These are phyloP conservation scores for Tephrocybe sp. DNA, from an alignment of 768 basidiomycete species.

Conservation along the genomic window DNA sequence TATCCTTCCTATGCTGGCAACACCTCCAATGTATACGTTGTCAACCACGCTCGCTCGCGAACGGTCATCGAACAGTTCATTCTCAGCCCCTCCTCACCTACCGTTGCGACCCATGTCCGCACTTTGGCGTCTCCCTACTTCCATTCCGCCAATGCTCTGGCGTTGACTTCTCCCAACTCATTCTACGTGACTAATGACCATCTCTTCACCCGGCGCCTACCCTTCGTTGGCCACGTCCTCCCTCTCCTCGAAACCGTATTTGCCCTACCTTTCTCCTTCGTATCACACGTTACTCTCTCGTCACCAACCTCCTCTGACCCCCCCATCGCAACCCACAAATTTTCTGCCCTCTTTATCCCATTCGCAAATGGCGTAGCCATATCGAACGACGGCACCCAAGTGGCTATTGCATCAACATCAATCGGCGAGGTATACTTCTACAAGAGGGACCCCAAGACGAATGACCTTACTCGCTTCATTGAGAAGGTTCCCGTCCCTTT, in stretches of 20 bases:
- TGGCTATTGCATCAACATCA: conserved; percentile 61
- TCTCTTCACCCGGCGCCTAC: conserved; percentile 60
- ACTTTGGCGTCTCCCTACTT: conserved; percentile 61
- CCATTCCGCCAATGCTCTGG: conserved; percentile 65
- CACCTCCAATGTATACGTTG: conserved; percentile 57
- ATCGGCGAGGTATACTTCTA: conserved; percentile 50
- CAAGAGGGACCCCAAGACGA: conserved; percentile 43
- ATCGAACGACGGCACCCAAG: conserved; percentile 44
- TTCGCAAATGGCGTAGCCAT: conserved; percentile 73
- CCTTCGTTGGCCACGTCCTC: conserved; percentile 47
- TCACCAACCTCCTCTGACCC: conserved; percentile 19
- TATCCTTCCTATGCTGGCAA: conserved; percentile 50
- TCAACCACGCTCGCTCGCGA: conserved; percentile 64
- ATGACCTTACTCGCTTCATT: conserved; percentile 37
- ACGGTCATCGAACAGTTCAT: conserved; percentile 72
- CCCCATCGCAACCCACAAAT: conserved; percentile 33
- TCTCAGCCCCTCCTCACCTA: conserved; percentile 43
- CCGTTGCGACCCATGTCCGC: conserved; percentile 52
- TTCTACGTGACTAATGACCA: conserved; percentile 81
- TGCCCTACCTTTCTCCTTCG: conserved; percentile 58
- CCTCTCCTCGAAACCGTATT: conserved; percentile 57
- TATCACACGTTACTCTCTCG: conserved; percentile 52
- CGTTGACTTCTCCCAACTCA: conserved; percentile 61
- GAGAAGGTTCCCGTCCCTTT: conserved; percentile 54
- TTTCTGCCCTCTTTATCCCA: conserved; percentile 49